A percentile compares a stretch with the other conserved stretches of the same genome.
Evolutionary conservation across 768 basidiomycete species (phyloP).

Genomic region (Russula vinacea): DNA sequence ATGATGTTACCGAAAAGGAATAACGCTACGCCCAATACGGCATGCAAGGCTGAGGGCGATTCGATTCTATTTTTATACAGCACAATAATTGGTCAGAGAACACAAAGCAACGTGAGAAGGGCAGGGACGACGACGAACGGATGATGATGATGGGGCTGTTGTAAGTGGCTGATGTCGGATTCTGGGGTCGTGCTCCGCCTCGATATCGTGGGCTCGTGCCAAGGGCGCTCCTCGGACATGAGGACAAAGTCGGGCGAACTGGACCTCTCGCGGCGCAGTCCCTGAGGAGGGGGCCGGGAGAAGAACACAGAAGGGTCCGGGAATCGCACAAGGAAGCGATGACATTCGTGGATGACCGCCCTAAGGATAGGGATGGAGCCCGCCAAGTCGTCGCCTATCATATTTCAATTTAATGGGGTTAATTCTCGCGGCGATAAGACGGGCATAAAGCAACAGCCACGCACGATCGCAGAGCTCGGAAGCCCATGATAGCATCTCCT

Average conservation of each 20-base stretch:
- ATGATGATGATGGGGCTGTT: background rate
- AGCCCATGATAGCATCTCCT: slow-evolving; percentile 57
- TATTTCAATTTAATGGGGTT: background rate
- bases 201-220: background rate
- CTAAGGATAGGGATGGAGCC: slow-evolving; percentile 56
- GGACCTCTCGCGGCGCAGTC: background rate
- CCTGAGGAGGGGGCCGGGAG: slow-evolving; percentile 19
- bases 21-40: slow-evolving; percentile 60
- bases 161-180: background rate
- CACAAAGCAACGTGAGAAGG: background rate
- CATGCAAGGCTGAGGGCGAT: slow-evolving; percentile 62
- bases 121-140: background rate
- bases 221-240: background rate
- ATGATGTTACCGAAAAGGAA: slow-evolving; percentile 64
- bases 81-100: background rate
- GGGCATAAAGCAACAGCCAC: slow-evolving; percentile 28
- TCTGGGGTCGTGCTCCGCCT: background rate
- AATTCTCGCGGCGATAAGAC: slow-evolving; percentile 3
- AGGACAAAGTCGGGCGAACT: background rate
- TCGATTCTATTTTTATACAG: slow-evolving; percentile 37
- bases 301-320: slow-evolving; percentile 56
- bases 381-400: slow-evolving; percentile 38
- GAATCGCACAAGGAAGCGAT: slow-evolving; percentile 54
- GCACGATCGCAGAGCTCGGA: slow-evolving; percentile 58
- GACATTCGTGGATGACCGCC: slow-evolving; percentile 64